Evolutionary conservation across 139 green algal species (phyloP), one percentile per base, ranked within the genome.

Genomic region (Ettlia oleoabundans): DNA sequence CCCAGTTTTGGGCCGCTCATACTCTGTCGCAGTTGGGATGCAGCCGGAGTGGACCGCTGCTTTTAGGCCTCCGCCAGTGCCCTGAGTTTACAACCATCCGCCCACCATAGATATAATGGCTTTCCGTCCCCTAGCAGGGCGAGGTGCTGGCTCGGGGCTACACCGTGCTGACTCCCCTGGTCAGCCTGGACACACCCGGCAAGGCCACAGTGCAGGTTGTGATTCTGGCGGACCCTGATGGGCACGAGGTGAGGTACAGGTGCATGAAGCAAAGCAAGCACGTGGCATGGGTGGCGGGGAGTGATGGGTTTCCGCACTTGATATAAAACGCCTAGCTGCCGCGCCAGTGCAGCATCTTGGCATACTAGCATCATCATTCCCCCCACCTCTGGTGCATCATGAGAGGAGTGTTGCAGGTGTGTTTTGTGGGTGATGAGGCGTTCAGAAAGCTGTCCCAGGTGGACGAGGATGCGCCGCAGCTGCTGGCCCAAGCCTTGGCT

Each of bases 151-250:
- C 62, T 6, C 3, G 47, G 19, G 82, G 75, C 24, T 76, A 81
- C 55, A 47, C 42, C 10, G 87, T 92, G 64, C 82, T 88, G 35
- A 92, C 84, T 6, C 84, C 81, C 21, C 89, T 89, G 52, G 76
- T 92, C n/a, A 81, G 53, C 4, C 72, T 92, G 30, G 87, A 92
- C 67, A 92, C 88, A 1, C 88, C 88, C 9, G 87, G 88, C 71
- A 92, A 92, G 77, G 88, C 88, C 9, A 86, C 83, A 0, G 87
- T 92, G 40, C 83, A 92, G 62, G 88, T 92, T 38, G 88, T 92
- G 21, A 92, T 92, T 53, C 78, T 92, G 72, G 86, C 85, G 33
- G 88, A 92, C 79, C 87, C 87, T 0, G 88, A 92, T 28, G 88
- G 87, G 0, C 87, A 92, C 75, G 88, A 92, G 88, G 86, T 91